Conservation (phyloP, 148 eudicot genomes). For the Rheum nobile region DNA sequence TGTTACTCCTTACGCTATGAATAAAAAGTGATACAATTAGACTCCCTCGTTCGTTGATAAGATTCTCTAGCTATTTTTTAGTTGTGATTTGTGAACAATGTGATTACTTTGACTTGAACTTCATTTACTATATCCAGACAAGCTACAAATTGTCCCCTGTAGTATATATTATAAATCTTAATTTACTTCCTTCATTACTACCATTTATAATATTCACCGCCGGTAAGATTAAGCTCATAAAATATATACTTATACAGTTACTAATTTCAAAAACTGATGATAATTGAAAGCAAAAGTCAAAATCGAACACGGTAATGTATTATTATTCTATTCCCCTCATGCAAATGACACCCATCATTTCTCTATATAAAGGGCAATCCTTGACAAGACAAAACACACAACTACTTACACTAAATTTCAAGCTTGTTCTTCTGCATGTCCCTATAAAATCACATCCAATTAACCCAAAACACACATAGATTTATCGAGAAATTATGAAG, state of each 20-base stretch:
- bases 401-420: background rate
- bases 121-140: background rate
- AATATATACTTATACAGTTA: background rate
- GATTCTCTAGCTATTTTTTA: too few relatives aligned
- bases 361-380: background rate
- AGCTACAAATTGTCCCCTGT: background rate
- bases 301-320: background rate
- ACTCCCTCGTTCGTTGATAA: too few relatives aligned
- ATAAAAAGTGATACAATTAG: too few relatives aligned
- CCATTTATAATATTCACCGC: background rate
- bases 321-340: background rate
- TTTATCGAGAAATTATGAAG: background rate
- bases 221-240: background rate
- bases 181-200: background rate
- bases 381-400: background rate
- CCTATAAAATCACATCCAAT: background rate
- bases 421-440: background rate
- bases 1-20: too few relatives aligned
- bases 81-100: background rate
- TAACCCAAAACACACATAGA: background rate
- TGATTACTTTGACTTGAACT: background rate
- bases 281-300: constrained; percentile 2
- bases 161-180: background rate
- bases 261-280: background rate
- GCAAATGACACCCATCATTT: background rate